A percentile compares a stretch with the other conserved stretches of the same genome.
phyloP scores from a whole-genome alignment of 805 yeast genomes.

The Yarrowia deformans region DNA sequence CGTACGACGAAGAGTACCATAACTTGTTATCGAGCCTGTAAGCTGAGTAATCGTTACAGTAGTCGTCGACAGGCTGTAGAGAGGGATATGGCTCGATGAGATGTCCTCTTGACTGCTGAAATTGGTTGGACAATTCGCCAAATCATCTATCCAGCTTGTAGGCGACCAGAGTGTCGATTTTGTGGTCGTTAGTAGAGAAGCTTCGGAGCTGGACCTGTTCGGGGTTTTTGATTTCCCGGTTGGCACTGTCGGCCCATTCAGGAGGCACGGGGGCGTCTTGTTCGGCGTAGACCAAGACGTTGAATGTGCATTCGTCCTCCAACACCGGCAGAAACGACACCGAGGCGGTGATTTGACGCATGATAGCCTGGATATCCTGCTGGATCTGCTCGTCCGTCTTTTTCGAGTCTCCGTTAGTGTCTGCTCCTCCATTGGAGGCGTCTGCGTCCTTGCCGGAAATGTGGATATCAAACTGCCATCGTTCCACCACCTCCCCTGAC shows the following conservation, averaged over 20 bases:
- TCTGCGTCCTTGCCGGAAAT: slow-evolving; percentile 45
- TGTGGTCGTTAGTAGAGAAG: slow-evolving; percentile 71
- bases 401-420: neutral
- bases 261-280: slow-evolving; percentile 66
- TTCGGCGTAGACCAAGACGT: slow-evolving; percentile 82
- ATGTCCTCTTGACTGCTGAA: too few relatives aligned
- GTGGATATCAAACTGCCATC: slow-evolving; percentile 84
- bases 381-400: slow-evolving; percentile 62
- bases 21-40: too few relatives aligned
- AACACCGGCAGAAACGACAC: slow-evolving; percentile 84
- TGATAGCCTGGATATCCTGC: slow-evolving; percentile 79
- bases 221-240: slow-evolving; percentile 61
- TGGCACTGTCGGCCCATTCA: slow-evolving; percentile 86
- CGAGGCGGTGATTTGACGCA: slow-evolving; percentile 88
- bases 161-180: slow-evolving; percentile 75
- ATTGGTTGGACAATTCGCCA: neutral
- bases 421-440: neutral
- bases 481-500: slow-evolving; percentile 72
- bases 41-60: too few relatives aligned
- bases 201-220: slow-evolving; percentile 75
- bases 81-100: too few relatives aligned
- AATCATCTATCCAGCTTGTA: slow-evolving; percentile 53
- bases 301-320: slow-evolving; percentile 73
- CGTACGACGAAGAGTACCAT: too few relatives aligned
- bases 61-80: too few relatives aligned